Evolutionary conservation across 108 stramenopile species (phyloP).

Genomic region (Thalassiosira profunda): DNA sequence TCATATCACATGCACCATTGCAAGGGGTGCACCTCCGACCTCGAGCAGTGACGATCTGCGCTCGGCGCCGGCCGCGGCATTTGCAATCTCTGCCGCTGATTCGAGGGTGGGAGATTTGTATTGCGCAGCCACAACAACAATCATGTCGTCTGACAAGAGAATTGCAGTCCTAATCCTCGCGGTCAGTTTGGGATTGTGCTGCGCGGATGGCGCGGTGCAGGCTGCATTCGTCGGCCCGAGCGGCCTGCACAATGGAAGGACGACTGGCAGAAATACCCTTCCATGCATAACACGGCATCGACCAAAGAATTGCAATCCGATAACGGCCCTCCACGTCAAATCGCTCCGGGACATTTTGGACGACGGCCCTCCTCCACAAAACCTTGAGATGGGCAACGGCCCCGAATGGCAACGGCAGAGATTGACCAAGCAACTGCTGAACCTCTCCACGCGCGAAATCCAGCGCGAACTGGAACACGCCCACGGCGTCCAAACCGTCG

Average conservation of each 20-base stretch:
- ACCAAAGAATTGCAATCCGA: background rate
- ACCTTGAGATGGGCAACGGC: conserved; percentile 15
- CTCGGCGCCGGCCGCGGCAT: background rate
- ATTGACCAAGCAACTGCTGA: conserved; percentile 25
- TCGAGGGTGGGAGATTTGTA: background rate
- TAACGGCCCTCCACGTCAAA: background rate
- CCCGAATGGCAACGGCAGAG: conserved; percentile 16
- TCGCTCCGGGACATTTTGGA: conserved; percentile 32
- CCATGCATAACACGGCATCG: background rate
- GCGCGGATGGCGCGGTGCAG: background rate
- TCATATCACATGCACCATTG: background rate
- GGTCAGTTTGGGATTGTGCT: too few relatives aligned
- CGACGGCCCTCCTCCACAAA: conserved; percentile 10
- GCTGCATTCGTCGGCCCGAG: background rate
- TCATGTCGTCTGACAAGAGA: too few relatives aligned
- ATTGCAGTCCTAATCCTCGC: too few relatives aligned
- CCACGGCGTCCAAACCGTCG: conserved; percentile 25
- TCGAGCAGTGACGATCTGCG: background rate
- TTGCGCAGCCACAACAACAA: too few relatives aligned
- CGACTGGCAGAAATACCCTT: too few relatives aligned
- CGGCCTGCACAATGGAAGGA: too few relatives aligned
- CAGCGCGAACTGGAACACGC: conserved; percentile 32
- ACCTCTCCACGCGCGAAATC: conserved; percentile 32
- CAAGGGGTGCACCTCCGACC: background rate
- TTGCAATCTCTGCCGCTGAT: background rate